Evolutionary conservation across 192 early-diverging fungal genomes (phyloP).

Genomic region (Podochytrium sp.): DNA sequence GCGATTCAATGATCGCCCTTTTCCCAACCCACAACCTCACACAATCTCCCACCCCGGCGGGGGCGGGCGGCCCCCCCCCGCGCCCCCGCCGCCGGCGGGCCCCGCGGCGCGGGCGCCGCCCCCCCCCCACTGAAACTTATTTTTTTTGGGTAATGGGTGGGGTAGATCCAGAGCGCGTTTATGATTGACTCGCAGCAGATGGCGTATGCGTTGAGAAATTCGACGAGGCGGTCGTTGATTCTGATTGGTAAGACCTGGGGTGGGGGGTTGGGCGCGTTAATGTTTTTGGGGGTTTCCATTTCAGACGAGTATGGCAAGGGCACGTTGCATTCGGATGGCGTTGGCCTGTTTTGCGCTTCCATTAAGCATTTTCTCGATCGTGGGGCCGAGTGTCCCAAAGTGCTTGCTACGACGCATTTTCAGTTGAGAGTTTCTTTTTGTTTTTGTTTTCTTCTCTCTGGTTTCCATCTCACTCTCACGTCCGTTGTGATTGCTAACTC

Average conservation of each 20-base stretch:
- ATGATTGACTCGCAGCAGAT: constrained; percentile 75
- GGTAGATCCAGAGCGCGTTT: constrained; percentile 69
- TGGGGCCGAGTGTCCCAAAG: constrained; percentile 57
- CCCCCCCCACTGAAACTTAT: too few relatives aligned
- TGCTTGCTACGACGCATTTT: constrained; percentile 87
- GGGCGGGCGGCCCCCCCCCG: too few relatives aligned
- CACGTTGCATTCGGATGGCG: constrained; percentile 68
- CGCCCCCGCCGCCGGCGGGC: too few relatives aligned
- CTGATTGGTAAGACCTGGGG: constrained; percentile 45
- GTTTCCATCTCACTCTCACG: too few relatives aligned
- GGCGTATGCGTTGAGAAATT: constrained; percentile 48
- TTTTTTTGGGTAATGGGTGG: constrained; percentile 6
- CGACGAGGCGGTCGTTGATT: constrained; percentile 62
- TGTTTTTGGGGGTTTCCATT: too few relatives aligned
- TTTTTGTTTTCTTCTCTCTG: not conserved
- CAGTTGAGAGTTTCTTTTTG: constrained; percentile 60
- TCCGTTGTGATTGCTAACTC: not conserved
- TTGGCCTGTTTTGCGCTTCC: constrained; percentile 76
- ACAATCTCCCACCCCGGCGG: too few relatives aligned
- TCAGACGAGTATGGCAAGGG: constrained; percentile 93
- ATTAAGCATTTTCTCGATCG: constrained; percentile 61
- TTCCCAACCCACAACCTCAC: too few relatives aligned
- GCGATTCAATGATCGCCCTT: too few relatives aligned
- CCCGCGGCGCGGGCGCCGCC: too few relatives aligned
- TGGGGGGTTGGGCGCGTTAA: not conserved